phyloP scores from a whole-genome alignment of 441 rosid genomes.

The Eruca vesicaria region DNA sequence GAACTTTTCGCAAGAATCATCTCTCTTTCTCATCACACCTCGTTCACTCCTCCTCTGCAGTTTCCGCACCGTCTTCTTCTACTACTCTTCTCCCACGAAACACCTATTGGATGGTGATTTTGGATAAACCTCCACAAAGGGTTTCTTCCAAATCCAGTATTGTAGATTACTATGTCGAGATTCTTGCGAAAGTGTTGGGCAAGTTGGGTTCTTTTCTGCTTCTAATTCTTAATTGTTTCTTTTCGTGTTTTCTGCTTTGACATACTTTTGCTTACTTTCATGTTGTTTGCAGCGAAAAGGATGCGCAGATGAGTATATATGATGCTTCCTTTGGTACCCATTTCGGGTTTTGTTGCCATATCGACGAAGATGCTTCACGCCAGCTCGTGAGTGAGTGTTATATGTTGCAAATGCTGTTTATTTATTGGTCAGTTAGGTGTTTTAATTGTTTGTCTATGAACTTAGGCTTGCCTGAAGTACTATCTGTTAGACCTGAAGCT shows the following conservation, averaged over 20 bases:
- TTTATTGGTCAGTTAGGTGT: neutral
- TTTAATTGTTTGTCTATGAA: neutral
- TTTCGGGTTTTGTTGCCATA: conserved; percentile 76
- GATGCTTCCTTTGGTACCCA: conserved; percentile 54
- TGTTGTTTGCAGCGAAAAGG: conserved; percentile 45
- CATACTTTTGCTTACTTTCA: neutral
- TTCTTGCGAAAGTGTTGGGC: conserved; percentile 55
- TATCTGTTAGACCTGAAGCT: conserved; percentile 64
- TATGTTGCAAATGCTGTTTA: neutral
- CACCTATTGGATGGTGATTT: conserved; percentile 63
- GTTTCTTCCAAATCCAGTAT: conserved; percentile 50
- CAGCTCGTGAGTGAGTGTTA: conserved; percentile 53
- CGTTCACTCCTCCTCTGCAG: conserved; percentile 27
- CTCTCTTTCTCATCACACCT: conserved; percentile 27
- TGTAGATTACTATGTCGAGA: conserved; percentile 56
- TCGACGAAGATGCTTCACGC: conserved; percentile 59
- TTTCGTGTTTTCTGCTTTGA: neutral
- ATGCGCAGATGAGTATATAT: conserved; percentile 78
- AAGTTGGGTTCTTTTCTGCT: conserved; percentile 37
- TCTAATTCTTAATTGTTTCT: neutral
- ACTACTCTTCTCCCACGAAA: conserved; percentile 20
- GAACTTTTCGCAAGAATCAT: neutral
- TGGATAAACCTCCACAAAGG: conserved; percentile 53
- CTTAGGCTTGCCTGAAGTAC: conserved; percentile 67
- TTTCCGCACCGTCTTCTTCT: conserved; percentile 27